A percentile compares a stretch with the other conserved stretches of the same genome.
Evolutionary conservation across 768 basidiomycete genomes (phyloP).

Genomic region (Lactifluus subvellereus): DNA sequence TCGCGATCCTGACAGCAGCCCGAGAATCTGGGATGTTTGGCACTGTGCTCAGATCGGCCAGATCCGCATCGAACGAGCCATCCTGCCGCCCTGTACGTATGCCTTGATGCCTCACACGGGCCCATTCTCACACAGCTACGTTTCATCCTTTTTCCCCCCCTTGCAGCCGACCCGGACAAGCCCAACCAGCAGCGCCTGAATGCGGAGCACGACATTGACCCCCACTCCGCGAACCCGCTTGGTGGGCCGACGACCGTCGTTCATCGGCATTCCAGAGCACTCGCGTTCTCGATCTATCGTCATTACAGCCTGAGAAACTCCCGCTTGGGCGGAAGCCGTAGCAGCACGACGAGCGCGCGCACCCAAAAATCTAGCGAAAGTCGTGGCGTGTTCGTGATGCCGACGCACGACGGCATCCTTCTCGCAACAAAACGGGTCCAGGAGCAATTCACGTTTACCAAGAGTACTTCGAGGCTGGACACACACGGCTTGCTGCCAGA

Average conservation of each 20-base stretch:
- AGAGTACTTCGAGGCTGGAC: constrained; percentile 22
- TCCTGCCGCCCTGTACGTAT: constrained; percentile 20
- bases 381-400: constrained; percentile 8
- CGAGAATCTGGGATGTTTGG: constrained; percentile 22
- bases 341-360: constrained; percentile 21
- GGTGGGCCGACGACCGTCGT: constrained; percentile 62
- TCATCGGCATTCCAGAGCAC: constrained; percentile 76
- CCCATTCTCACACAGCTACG: not conserved
- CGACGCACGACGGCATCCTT: constrained; percentile 41
- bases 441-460: constrained; percentile 44
- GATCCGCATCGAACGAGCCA: constrained; percentile 20
- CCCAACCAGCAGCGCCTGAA: constrained; percentile 64
- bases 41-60: constrained; percentile 35
- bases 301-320: constrained; percentile 39
- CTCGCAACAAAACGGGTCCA: constrained; percentile 73
- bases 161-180: constrained; percentile 48
- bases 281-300: constrained; percentile 75
- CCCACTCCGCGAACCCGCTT: constrained; percentile 37
- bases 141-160: not conserved
- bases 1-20: constrained; percentile 14
- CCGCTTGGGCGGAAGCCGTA: constrained; percentile 16
- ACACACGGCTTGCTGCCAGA: constrained; percentile 10
- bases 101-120: not conserved
- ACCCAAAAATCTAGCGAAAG: constrained; percentile 17
- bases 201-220: constrained; percentile 50